A percentile compares a stretch with the other conserved stretches of the same genome.
Evolutionary conservation across 164 flowering plant genomes (phyloP).

Genomic region (Brasenia schreberi): DNA sequence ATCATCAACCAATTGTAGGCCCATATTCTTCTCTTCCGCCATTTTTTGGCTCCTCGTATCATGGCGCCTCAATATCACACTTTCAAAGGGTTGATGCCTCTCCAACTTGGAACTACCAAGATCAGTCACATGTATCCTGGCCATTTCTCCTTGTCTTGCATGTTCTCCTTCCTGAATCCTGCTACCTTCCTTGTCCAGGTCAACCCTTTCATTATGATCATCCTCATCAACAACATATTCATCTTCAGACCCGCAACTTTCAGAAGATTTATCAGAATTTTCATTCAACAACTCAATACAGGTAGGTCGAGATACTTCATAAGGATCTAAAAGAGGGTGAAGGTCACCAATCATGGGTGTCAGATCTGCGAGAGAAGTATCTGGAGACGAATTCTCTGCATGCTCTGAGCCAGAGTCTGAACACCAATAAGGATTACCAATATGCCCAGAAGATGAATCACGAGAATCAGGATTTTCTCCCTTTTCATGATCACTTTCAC

Average conservation of each 20-base stretch:
- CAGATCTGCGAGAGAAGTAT: constrained; percentile 84
- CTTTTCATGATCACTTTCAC: neutral
- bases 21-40: too few species aligned
- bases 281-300: constrained; percentile 27
- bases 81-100: too few species aligned
- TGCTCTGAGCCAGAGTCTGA: constrained; percentile 52
- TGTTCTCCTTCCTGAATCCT: constrained; percentile 26
- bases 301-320: constrained; percentile 32
- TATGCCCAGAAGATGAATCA: neutral
- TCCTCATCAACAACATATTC: constrained; percentile 31
- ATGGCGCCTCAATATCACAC: too few species aligned
- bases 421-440: constrained; percentile 14
- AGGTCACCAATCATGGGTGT: constrained; percentile 92
- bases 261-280: constrained; percentile 17
- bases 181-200: constrained; percentile 27
- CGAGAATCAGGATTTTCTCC: neutral
- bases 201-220: constrained; percentile 28
- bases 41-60: too few species aligned
- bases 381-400: constrained; percentile 82
- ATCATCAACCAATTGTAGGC: too few species aligned
- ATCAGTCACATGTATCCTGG: too few species aligned
- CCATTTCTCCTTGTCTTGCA: constrained; percentile 1
- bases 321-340: constrained; percentile 37
- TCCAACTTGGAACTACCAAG: too few species aligned
- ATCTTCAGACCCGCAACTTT: constrained; percentile 20